Conservation (phyloP, 2,329 filamentous ascomycete species). For the Penicillium fuscoglaucum region DNA sequence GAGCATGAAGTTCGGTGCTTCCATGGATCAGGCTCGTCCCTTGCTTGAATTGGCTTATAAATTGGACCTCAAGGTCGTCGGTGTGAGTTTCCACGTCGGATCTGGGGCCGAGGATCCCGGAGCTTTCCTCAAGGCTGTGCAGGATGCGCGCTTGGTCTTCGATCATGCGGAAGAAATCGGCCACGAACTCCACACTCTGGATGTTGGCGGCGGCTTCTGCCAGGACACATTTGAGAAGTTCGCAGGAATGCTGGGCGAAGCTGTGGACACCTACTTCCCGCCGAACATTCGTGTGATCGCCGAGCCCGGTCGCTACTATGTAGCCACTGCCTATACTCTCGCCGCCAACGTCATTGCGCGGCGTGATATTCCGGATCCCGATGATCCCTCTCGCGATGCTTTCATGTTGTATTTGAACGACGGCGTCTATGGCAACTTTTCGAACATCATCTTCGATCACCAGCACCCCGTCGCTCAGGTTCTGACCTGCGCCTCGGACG, state of each 20-base stretch:
- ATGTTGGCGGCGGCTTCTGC: conserved; percentile 92
- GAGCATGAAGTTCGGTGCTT: conserved; percentile 95
- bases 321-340: conserved; percentile 87
- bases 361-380: conserved; percentile 76
- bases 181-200: conserved; percentile 79
- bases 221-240: conserved; percentile 90
- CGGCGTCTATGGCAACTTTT: conserved; percentile 97
- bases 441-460: conserved; percentile 98
- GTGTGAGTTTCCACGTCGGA: conserved; percentile 96
- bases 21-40: conserved; percentile 74
- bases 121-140: conserved; percentile 86
- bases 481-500: conserved; percentile 64
- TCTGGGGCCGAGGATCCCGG: conserved; percentile 93
- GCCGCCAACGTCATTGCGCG: conserved; percentile 95
- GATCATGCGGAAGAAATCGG: conserved; percentile 76
- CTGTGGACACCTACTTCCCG: conserved; percentile 87
- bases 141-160: conserved; percentile 85
- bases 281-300: conserved; percentile 82
- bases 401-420: conserved; percentile 99
- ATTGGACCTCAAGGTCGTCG: conserved; percentile 84
- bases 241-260: conserved; percentile 73
- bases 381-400: conserved; percentile 49
- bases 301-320: conserved; percentile 95
- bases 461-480: conserved; percentile 86
- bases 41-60: conserved; percentile 78